Percentiles rank a stretch among this genome's conserved stretches.
phyloP scores from a whole-genome alignment of 352 stramenopile species.

The Pythium rhizo-oryzae region DNA sequence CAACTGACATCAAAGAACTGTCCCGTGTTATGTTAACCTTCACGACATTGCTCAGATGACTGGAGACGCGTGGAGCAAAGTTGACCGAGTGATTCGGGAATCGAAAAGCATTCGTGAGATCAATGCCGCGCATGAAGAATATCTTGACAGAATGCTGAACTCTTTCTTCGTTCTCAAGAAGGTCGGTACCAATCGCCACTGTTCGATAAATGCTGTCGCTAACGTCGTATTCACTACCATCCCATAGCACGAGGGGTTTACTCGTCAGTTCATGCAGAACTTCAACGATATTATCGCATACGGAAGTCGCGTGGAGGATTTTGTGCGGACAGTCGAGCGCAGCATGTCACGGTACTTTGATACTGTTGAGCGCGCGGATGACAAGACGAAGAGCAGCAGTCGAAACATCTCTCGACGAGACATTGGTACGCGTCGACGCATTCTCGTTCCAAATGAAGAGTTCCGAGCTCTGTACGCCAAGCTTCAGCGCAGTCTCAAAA shows the following conservation, averaged over 20 bases:
- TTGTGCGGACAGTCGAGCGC: conserved; percentile 50
- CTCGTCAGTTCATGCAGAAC: conserved; percentile 68
- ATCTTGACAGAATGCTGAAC: conserved; percentile 65
- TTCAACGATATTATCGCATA: conserved; percentile 79
- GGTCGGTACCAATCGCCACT: conserved; percentile 30
- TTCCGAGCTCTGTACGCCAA: conserved; percentile 18
- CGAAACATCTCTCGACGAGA: not conserved
- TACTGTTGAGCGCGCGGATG: not conserved
- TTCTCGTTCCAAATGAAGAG: conserved; percentile 14
- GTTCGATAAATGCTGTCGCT: conserved; percentile 3
- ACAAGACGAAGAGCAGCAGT: not conserved
- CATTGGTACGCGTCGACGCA: conserved; percentile 2
- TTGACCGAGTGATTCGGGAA: conserved; percentile 26
- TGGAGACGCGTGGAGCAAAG: conserved; percentile 23
- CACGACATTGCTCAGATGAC: conserved; percentile 29
- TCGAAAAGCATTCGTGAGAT: conserved; percentile 50
- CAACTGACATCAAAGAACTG: not conserved
- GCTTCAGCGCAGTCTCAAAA: conserved; percentile 41
- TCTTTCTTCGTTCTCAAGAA: conserved; percentile 77
- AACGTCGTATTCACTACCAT: not conserved
- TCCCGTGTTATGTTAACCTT: not conserved
- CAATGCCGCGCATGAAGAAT: conserved; percentile 57
- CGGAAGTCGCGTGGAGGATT: conserved; percentile 53
- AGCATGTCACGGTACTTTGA: conserved; percentile 46
- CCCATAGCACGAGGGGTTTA: conserved; percentile 57